phyloP scores from a whole-genome alignment of 305 asterid species.

The Rubia tinctorum region DNA sequence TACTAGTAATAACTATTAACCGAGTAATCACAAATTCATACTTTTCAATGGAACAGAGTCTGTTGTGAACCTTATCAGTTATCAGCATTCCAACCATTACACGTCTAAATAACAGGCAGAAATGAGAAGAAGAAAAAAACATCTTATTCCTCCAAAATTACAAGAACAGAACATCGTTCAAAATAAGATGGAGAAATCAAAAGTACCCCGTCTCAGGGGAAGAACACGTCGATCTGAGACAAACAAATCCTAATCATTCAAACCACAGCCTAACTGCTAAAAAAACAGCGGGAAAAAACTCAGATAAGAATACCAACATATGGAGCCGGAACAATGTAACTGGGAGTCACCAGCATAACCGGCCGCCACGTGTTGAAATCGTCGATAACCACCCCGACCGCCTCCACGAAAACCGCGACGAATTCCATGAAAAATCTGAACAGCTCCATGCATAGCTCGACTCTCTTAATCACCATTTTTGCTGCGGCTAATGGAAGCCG shows the following conservation, averaged over 20 bases:
- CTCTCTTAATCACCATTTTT: slow-evolving; percentile 46
- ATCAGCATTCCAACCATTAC: too few species aligned
- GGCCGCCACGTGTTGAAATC: neutral
- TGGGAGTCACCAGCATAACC: neutral
- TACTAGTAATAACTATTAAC: too few species aligned
- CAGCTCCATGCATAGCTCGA: slow-evolving; percentile 45
- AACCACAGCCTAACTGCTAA: neutral
- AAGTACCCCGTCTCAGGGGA: neutral
- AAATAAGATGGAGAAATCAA: neutral
- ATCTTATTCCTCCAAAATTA: neutral
- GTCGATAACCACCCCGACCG: slow-evolving; percentile 24
- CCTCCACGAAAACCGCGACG: slow-evolving; percentile 36
- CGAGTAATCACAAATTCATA: too few species aligned
- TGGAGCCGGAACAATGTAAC: slow-evolving; percentile 11
- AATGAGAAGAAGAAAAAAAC: neutral
- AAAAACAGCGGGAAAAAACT: neutral
- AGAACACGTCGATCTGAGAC: neutral
- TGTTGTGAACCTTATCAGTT: too few species aligned
- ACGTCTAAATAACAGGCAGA: too few species aligned
- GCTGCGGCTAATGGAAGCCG: neutral
- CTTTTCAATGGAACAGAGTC: too few species aligned
- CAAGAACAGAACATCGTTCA: neutral
- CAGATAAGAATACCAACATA: slow-evolving; percentile 24
- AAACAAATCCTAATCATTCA: neutral
- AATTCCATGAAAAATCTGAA: slow-evolving; percentile 42